Evolutionary conservation across 768 basidiomycete species (phyloP).

Genomic region (Boletus sensibilis): DNA sequence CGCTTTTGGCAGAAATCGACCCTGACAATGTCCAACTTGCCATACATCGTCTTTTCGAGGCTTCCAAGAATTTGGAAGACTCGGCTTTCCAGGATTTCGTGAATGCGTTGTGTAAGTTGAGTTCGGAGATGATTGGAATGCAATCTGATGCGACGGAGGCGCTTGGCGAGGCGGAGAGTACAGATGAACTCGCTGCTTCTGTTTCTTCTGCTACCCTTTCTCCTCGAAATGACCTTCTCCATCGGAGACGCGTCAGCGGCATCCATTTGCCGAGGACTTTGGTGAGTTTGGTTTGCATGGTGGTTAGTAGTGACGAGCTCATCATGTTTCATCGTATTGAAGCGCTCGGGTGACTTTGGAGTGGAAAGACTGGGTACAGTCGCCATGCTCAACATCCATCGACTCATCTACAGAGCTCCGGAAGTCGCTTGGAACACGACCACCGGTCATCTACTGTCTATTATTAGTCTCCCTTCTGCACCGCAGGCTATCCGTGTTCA

Average conservation of each 20-base stretch:
- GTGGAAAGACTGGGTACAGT: constrained; percentile 82
- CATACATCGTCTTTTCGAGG: constrained; percentile 85
- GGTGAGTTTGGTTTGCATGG: constrained; percentile 44
- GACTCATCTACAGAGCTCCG: constrained; percentile 80
- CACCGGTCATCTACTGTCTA: constrained; percentile 74
- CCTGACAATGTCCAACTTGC: constrained; percentile 68
- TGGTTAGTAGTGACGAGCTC: background rate
- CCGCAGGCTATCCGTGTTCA: constrained; percentile 83
- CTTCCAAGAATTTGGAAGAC: constrained; percentile 82
- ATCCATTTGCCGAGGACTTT: constrained; percentile 79
- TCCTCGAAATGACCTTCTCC: constrained; percentile 43
- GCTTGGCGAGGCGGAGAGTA: constrained; percentile 31
- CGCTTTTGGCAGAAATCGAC: constrained; percentile 71
- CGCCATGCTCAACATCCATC: constrained; percentile 78
- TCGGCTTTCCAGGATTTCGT: constrained; percentile 76
- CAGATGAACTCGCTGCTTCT: constrained; percentile 35
- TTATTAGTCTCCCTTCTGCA: constrained; percentile 67
- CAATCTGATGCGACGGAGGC: constrained; percentile 46
- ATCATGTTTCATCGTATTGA: constrained; percentile 1
- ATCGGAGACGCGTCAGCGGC: constrained; percentile 79
- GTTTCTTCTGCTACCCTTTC: constrained; percentile 38
- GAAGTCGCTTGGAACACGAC: constrained; percentile 83
- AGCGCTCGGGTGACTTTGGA: constrained; percentile 95
- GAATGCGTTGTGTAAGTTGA: constrained; percentile 76
- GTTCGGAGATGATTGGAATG: constrained; percentile 92